Conservation (phyloP, 306 rosid species). For the Dalbergia cochinchinensis region DNA sequence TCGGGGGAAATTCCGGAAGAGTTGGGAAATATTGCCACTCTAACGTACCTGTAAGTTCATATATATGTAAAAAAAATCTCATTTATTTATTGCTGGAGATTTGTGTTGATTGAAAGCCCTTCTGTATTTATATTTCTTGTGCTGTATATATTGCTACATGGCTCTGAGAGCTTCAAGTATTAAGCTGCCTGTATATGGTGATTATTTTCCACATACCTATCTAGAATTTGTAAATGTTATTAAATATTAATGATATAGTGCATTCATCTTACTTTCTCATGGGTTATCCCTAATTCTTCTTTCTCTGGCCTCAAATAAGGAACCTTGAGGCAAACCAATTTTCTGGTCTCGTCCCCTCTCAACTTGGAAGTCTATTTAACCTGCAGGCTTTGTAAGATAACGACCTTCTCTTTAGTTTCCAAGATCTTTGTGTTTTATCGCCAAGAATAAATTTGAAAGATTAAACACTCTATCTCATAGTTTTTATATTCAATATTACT, state of each 20-base stretch:
- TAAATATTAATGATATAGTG: conserved; percentile 18
- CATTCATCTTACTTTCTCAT: conserved; percentile 35
- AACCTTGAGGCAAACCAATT: conserved; percentile 82
- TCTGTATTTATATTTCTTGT: conserved; percentile 22
- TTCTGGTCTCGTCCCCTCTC: conserved; percentile 70
- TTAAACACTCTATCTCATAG: conserved; percentile 29
- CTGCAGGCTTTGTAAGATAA: conserved; percentile 68
- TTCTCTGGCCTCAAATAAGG: conserved; percentile 52
- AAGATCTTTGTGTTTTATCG: conserved; percentile 17
- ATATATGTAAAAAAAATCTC: background rate
- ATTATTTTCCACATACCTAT: conserved; percentile 15
- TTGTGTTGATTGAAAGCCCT: conserved; percentile 42
- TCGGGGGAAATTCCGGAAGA: background rate
- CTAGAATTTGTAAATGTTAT: conserved; percentile 1
- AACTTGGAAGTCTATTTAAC: conserved; percentile 72
- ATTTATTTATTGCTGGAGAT: background rate
- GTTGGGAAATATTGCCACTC: background rate
- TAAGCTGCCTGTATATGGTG: conserved; percentile 14
- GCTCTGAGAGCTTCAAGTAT: background rate
- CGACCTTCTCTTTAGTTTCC: conserved; percentile 29
- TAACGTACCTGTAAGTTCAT: background rate
- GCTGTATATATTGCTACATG: conserved; percentile 26
- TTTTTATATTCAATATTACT: conserved; percentile 34
- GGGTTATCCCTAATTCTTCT: background rate
- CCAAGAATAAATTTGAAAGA: conserved; percentile 29